Conservation (phyloP, 108 stramenopile genomes). For the Pseudonitzschia multistriata region DNA sequence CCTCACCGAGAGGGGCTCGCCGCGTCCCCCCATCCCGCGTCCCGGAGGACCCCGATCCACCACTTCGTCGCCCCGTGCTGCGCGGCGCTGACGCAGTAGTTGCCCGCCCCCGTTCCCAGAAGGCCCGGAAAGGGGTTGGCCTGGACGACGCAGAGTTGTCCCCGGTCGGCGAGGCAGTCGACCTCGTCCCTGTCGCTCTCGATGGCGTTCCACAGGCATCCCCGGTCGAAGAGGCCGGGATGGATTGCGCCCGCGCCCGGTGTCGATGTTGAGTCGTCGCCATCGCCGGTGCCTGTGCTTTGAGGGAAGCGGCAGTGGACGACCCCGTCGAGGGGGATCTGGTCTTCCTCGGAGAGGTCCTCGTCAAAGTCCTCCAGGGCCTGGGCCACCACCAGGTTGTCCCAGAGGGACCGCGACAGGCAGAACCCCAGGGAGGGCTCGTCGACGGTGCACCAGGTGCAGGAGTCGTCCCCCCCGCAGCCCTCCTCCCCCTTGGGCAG, state of each 20-base stretch:
- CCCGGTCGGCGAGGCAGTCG: neutral
- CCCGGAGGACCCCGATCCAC: neutral
- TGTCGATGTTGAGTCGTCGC: neutral
- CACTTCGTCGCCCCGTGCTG: neutral
- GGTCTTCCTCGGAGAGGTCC: conserved; percentile 1
- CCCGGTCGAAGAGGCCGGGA: neutral
- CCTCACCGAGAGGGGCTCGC: neutral
- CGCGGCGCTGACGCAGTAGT: neutral
- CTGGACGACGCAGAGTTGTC: neutral
- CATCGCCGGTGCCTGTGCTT: neutral
- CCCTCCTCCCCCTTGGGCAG: neutral
- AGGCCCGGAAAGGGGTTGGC: neutral
- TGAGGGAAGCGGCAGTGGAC: neutral
- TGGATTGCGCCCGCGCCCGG: too few species aligned
- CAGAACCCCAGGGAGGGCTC: neutral
- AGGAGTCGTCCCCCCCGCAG: neutral
- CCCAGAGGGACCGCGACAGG: neutral
- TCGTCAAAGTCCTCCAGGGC: neutral
- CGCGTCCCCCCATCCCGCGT: neutral
- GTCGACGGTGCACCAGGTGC: neutral
- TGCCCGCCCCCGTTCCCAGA: neutral
- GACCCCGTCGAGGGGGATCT: conserved; percentile 1
- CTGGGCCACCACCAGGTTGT: conserved; percentile 7
- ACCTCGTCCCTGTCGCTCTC: neutral
- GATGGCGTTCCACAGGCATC: neutral